phyloP scores from a whole-genome alignment of 305 asterid genomes.

The Nicotiana rustica region DNA sequence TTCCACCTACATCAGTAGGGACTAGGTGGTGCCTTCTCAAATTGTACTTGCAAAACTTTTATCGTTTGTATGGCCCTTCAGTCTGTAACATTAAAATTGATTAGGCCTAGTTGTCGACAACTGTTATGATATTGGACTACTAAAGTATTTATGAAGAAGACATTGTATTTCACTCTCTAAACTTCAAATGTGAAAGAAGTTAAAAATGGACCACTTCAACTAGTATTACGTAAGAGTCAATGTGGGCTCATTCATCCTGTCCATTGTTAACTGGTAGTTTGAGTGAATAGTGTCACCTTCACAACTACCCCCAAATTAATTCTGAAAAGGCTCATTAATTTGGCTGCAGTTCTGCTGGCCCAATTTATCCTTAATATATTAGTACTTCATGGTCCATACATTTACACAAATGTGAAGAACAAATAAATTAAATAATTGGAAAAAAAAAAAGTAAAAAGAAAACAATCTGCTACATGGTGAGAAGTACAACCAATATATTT shows the following conservation, averaged over 20 bases:
- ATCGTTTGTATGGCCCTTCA: too few species aligned
- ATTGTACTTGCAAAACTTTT: too few species aligned
- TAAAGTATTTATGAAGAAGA: too few species aligned
- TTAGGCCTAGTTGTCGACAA: too few species aligned
- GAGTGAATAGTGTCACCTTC: neutral
- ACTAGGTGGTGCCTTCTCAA: neutral
- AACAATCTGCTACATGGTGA: neutral
- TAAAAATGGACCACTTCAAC: neutral
- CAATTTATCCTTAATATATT: neutral
- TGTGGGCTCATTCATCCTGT: neutral
- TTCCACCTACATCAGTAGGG: neutral
- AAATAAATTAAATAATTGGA: neutral
- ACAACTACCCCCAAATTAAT: neutral
- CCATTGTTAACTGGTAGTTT: neutral
- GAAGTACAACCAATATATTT: neutral
- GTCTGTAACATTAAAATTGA: too few species aligned
- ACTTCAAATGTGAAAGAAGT: too few species aligned
- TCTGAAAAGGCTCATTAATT: neutral
- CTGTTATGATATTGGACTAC: too few species aligned
- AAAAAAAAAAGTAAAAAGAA: too few species aligned
- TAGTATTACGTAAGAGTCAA: neutral
- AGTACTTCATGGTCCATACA: neutral
- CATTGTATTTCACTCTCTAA: too few species aligned
- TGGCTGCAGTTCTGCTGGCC: neutral
- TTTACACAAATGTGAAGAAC: neutral